A percentile compares a stretch with the other conserved stretches of the same genome.
Evolutionary conservation across 768 basidiomycete species (phyloP).

Genomic region (Termitomyces sp.): DNA sequence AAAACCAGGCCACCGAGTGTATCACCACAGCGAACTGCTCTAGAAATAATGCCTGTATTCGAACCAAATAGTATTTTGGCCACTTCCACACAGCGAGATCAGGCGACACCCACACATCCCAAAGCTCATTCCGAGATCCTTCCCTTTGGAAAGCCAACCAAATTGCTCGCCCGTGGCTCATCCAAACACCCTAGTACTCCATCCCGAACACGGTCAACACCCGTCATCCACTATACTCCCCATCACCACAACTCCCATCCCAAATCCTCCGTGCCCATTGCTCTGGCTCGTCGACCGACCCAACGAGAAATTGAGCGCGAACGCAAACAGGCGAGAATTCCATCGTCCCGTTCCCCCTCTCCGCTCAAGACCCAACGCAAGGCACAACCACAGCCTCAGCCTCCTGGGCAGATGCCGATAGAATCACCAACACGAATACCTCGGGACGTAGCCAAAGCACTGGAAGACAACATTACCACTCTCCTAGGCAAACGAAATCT

Average conservation of each 20-base stretch:
- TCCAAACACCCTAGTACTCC: conserved; percentile 7
- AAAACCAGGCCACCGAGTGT: not conserved
- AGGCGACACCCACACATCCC: conserved; percentile 6
- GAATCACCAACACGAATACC: conserved; percentile 40
- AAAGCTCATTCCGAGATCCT: conserved; percentile 1
- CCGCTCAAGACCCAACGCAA: conserved; percentile 41
- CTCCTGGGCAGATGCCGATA: conserved; percentile 18
- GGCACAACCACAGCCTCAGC: conserved; percentile 3
- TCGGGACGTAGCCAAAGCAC: conserved; percentile 44
- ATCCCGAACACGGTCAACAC: conserved; percentile 11
- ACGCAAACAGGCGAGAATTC: conserved; percentile 31
- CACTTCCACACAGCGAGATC: conserved; percentile 6
- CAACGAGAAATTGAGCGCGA: conserved; percentile 20
- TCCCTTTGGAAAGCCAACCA: conserved; percentile 12
- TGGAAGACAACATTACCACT: conserved; percentile 64
- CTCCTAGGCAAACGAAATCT: conserved; percentile 63
- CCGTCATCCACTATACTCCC: conserved; percentile 8
- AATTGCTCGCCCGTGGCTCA: conserved; percentile 1
- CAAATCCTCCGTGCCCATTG: conserved; percentile 3
- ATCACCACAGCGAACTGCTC: conserved; percentile 5
- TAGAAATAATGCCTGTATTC: conserved; percentile 5
- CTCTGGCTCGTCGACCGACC: conserved; percentile 12
- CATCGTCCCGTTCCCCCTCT: conserved; percentile 54
- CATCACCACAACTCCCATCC: conserved; percentile 9
- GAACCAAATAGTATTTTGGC: conserved; percentile 2